A percentile compares a stretch with the other conserved stretches of the same genome.
Conservation (phyloP, 2,329 filamentous ascomycete species). For the Xylariaceae sp. region DNA sequence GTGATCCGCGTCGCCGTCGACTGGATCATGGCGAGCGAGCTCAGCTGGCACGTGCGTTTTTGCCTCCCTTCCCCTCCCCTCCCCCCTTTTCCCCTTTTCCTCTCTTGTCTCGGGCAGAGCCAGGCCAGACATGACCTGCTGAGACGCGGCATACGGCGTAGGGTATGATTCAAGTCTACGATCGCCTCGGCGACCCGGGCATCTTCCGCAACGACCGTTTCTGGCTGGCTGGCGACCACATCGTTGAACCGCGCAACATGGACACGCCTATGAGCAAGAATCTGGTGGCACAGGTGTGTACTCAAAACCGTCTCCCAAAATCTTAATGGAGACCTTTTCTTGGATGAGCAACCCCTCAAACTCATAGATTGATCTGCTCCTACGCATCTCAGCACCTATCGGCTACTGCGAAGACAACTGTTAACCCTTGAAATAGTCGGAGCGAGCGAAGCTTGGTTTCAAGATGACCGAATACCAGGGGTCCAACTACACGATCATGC, state of each 20-base stretch:
- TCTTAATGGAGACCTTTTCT: too few relatives aligned
- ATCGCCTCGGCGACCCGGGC: slow-evolving; percentile 29
- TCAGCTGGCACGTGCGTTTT: slow-evolving; percentile 27
- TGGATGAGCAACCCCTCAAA: too few relatives aligned
- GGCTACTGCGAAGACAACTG: too few relatives aligned
- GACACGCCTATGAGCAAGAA: slow-evolving; percentile 26
- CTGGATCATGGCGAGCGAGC: slow-evolving; percentile 38
- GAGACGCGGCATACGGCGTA: not conserved
- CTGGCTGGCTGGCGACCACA: slow-evolving; percentile 42
- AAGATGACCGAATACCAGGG: slow-evolving; percentile 33
- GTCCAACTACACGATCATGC: slow-evolving; percentile 32
- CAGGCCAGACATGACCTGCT: not conserved
- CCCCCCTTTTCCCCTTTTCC: too few relatives aligned
- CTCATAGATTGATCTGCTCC: too few relatives aligned
- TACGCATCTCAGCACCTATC: too few relatives aligned
- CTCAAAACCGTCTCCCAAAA: too few relatives aligned
- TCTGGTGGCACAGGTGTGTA: slow-evolving; percentile 27
- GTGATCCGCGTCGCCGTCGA: slow-evolving; percentile 35
- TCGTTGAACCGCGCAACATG: slow-evolving; percentile 36
- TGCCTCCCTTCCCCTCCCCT: too few relatives aligned
- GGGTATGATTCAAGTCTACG: slow-evolving; percentile 34
- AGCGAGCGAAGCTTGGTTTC: slow-evolving; percentile 30
- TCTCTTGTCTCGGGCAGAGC: too few relatives aligned
- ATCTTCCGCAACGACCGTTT: slow-evolving; percentile 43
- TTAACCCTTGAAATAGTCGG: too few relatives aligned